Evolutionary conservation across 306 rosid species (phyloP), one percentile per base, ranked within the genome.

Genomic region (Oemleria cerasiformis): DNA sequence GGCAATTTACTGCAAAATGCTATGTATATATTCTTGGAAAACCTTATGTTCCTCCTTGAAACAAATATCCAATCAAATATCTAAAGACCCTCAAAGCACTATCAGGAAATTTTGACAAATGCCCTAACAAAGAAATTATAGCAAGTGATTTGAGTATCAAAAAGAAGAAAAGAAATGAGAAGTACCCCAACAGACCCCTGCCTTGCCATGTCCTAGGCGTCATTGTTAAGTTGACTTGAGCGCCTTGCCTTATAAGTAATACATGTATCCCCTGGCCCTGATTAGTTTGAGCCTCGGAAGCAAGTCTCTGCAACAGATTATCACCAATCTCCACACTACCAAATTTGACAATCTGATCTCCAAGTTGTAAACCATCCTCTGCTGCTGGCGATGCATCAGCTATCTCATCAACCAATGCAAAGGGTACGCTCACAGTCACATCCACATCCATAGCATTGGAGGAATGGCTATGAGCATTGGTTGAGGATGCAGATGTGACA

Each of bases 131-230:
- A 59, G 42, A 34, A 59, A 17, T 59, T 59, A 34, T 13, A 36
- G 16, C 64, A 59, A 59, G 5, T 15, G n/a, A 30, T 12, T 17
- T 63, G 19, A 42, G 56, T 7, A 48, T n/a, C 47, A 48, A 16
- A 47, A 66, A 64, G 58, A 73, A 39, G 16, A 44, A 76, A 20
- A 12, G 9, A 25, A 57, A 57, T 71, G 70, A 78, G 66, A 76
- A 3, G 16, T 94, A 89, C 98, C 98, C 98, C n/a, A 94, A 78
- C 19, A 94, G 83, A 68, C 96, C 96, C 45, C 97, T 82, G 85
- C 97, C 97, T 82, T 85, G 90, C 98, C 96, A 94, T 50, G 91
- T 79, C 86, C 98, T 86, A 11, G 98, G 98, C 17, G 91, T 91
- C 82, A 91, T 56, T 15, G 83, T 81, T 58, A 87, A 56, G 86